Base-by-base conservation (phyloP, 176 grass and related monocot genomes). In the Urochloa ruziziensis region DNA sequence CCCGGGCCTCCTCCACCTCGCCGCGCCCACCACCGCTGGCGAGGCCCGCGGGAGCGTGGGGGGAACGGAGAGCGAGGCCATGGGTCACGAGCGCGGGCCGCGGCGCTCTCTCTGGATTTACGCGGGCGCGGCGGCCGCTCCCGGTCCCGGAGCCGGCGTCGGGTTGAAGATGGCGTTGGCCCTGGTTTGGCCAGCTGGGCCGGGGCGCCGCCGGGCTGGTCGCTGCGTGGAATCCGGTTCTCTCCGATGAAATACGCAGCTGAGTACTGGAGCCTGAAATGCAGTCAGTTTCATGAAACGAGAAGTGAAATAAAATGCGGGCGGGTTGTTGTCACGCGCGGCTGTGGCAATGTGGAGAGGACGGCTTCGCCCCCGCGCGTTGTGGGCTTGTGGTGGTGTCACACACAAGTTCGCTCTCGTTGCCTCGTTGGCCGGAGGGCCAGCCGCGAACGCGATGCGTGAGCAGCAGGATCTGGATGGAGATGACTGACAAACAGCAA, bases 41-140 rank as follows among this genome's bases (percentile, higher is more conserved):
- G 52, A 69, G 33, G 62, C 36, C 69, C 68, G 78, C 44, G 74
- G 88, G 2, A 86, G 44, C 65, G 65, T 42, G 5, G 46, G 57
- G 24, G 35, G 56, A 80, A 72, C 40, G 64, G 78, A 53, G 78
- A 81, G 78, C 56, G 83, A 65, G 64, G 37, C 37, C 83, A 86
- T 86, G 83, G 36, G 48, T 90, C 88, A 82, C 70, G 44, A 86
- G 56, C 64, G 34, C 34, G 34, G 34, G 10, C 14, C 34, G 33
- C 56, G 56, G 78, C 64, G 78, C 88, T 86, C 36, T 19, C 3
- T 69, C 3, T 47, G 51, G 70, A 75, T 85, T 65, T 60, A 47
- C 19, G 74, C 4, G 28, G 73, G 73, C 32, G 33, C 51, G 51
- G 70, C 32, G 42, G 44, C 43, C 58, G 12, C 14, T 60, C 21